Evolutionary conservation across 352 stramenopile genomes (phyloP).

Genomic region (Phytophthora sp.): DNA sequence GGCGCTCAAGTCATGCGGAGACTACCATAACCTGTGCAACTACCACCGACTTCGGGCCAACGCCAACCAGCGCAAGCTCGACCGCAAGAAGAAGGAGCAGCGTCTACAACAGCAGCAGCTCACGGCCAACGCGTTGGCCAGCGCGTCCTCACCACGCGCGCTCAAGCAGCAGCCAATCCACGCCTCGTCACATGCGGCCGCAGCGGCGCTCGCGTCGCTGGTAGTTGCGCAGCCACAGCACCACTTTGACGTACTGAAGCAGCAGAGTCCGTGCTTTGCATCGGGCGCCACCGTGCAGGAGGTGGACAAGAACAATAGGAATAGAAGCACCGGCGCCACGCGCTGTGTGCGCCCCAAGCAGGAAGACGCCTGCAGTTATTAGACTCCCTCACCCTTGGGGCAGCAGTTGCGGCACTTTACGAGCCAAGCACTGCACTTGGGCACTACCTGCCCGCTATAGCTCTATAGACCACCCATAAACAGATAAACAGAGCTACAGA

Average conservation of each 20-base stretch:
- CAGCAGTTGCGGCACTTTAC: background rate
- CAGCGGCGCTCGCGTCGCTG: slow-evolving; percentile 49
- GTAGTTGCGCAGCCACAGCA: slow-evolving; percentile 40
- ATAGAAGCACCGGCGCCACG: slow-evolving; percentile 35
- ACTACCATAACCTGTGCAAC: slow-evolving; percentile 87
- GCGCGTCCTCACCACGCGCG: slow-evolving; percentile 6
- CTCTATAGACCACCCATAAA: slow-evolving; percentile 33
- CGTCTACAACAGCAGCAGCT: slow-evolving; percentile 52
- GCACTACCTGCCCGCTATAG: slow-evolving; percentile 10
- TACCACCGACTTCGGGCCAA: slow-evolving; percentile 82
- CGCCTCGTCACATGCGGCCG: slow-evolving; percentile 47
- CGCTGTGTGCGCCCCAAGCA: slow-evolving; percentile 40
- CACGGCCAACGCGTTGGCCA: slow-evolving; percentile 18
- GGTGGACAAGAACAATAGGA: slow-evolving; percentile 31
- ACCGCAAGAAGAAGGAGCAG: slow-evolving; percentile 85
- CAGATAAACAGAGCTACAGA: slow-evolving; percentile 32
- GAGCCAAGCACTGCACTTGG: background rate
- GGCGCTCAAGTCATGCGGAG: slow-evolving; percentile 77
- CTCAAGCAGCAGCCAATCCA: slow-evolving; percentile 18
- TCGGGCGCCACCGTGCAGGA: slow-evolving; percentile 33
- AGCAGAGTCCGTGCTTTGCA: slow-evolving; percentile 31
- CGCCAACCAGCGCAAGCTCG: slow-evolving; percentile 83
- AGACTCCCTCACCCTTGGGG: too few species aligned
- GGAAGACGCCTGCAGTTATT: slow-evolving; percentile 51
- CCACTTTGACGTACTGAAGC: slow-evolving; percentile 40